Base-by-base conservation (phyloP, 1,139 yeast genomes). In the Lodderomyces margitis region DNA sequence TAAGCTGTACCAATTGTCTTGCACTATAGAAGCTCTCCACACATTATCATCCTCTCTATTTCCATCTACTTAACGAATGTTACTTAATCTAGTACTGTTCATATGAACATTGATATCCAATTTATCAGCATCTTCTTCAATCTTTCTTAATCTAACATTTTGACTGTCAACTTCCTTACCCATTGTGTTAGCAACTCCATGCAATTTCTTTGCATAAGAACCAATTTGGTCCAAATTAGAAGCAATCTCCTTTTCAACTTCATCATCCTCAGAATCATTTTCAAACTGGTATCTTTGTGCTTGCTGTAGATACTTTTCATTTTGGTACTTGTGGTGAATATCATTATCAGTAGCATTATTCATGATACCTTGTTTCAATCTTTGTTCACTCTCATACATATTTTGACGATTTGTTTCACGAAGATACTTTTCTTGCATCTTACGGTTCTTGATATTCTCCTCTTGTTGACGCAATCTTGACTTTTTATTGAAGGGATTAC, bases 401-500 rank as follows among this genome's bases (percentile, higher is more conserved):
- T 66, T 73, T 48, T 56, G 61, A 37, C 78, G 57, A 45, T 70
- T 67, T 7, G 64, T 55, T 34, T 72, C 78, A 38, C 76, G 60
- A 50, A 68, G 48, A 53, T 70, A 70, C 55, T 79, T 78, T 50
- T 83, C 91, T 54, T 76, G 78, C 25, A 78, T 72, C 52, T 86
- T 78, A 39, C 83, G 80, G n/a, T 74, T 66, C 54, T 84, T 80
- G 49, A 89, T 73, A 45, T 72, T 73, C 43, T 79, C 86, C 61
- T 91, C 98, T 53, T 81, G 81, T 51, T 83, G 87, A 51, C 83
- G 81, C 50, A 82, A 71, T 51, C 94, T 74, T 31, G 88, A 75
- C 54, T 87, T 87, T 39, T 86, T 83, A 54, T 88, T 89, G 69
- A 92, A 91, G 25, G 98, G 98, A 58, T 91, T 91, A 8, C 71